Conservation (phyloP, 108 stramenopile genomes). For the Asterionellopsis glacialis region DNA sequence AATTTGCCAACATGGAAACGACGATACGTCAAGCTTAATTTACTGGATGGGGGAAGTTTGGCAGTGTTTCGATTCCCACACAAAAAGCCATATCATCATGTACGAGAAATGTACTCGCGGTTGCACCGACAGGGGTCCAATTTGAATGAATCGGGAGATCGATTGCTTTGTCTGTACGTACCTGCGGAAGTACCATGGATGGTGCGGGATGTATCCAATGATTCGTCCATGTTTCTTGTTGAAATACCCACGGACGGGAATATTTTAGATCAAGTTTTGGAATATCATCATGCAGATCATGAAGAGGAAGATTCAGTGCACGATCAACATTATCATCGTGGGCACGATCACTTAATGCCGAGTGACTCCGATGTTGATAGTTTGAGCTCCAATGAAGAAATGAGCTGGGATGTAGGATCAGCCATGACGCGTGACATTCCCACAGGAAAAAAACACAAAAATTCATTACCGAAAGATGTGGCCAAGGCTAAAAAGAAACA, state of each 20-base stretch:
- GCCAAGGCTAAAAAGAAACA: conserved; percentile 7
- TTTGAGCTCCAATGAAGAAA: conserved; percentile 7
- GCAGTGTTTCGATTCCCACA: background rate
- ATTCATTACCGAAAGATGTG: background rate
- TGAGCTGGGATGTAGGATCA: background rate
- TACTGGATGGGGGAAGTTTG: conserved; percentile 2
- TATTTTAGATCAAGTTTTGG: background rate
- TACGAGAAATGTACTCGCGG: conserved; percentile 1
- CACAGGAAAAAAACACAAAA: background rate
- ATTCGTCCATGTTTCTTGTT: conserved; percentile 21
- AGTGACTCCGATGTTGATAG: conserved; percentile 5
- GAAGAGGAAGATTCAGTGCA: background rate
- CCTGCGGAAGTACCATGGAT: conserved; percentile 20
- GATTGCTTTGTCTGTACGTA: conserved; percentile 1
- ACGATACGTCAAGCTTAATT: conserved; percentile 3
- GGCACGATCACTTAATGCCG: background rate
- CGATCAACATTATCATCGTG: background rate
- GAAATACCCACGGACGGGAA: conserved; percentile 24
- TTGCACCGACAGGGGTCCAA: conserved; percentile 4
- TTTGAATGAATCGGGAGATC: background rate
- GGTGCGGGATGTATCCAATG: conserved; percentile 30
- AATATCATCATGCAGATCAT: background rate
- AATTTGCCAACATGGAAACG: background rate
- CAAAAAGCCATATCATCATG: background rate
- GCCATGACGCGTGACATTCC: background rate